A percentile compares a stretch with the other conserved stretches of the same genome.
These are phyloP conservation scores for Sonneratia alba DNA, from an alignment of 345 rosid genomes.

Conservation along the genomic window DNA sequence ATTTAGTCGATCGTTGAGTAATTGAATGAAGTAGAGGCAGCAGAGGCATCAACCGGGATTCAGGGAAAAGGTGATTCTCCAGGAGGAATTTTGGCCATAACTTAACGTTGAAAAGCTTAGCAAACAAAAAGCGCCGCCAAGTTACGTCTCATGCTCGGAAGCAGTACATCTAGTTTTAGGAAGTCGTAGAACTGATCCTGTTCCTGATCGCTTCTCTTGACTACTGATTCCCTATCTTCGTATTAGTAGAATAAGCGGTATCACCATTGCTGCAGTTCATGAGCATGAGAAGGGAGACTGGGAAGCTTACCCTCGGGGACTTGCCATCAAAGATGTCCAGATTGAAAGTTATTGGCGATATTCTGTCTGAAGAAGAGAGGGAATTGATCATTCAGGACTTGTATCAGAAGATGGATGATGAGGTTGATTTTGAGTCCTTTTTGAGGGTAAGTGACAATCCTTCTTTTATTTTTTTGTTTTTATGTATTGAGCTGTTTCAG, in stretches of 20 bases:
- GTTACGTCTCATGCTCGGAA: no score
- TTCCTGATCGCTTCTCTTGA: not conserved
- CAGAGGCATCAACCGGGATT: not conserved
- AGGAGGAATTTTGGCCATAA: no score
- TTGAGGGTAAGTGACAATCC: slow-evolving; percentile 41
- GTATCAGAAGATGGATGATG: slow-evolving; percentile 55
- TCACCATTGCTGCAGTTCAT: slow-evolving; percentile 34
- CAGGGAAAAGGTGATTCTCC: not conserved
- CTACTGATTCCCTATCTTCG: not conserved
- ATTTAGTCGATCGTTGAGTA: not conserved
- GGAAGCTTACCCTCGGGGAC: slow-evolving; percentile 72
- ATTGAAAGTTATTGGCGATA: slow-evolving; percentile 76
- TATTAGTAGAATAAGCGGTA: not conserved
- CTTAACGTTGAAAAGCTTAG: no score
- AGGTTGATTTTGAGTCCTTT: slow-evolving; percentile 92
- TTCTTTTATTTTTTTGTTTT: not conserved
- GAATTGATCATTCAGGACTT: slow-evolving; percentile 52
- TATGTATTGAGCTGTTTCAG: not conserved
- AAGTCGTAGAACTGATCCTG: not conserved
- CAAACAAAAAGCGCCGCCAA: no score
- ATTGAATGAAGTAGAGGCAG: not conserved
- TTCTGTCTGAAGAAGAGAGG: slow-evolving; percentile 62
- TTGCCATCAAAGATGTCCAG: slow-evolving; percentile 82
- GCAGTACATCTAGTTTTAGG: not conserved
- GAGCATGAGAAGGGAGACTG: slow-evolving; percentile 89